phyloP scores from a whole-genome alignment of 306 rosid genomes.

The Dryas drummondii region DNA sequence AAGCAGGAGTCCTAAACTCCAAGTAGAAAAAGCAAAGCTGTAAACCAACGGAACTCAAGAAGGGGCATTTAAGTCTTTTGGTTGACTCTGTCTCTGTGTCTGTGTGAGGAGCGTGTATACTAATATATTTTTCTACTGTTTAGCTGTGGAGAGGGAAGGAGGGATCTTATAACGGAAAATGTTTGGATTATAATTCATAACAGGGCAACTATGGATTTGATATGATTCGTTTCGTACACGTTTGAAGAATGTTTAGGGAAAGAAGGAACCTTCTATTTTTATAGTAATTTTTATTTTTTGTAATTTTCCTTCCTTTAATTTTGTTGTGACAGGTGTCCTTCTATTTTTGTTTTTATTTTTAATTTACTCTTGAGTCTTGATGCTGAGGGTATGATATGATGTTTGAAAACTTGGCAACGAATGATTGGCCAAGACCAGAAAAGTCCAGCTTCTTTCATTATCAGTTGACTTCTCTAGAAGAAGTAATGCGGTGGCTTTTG shows the following conservation, averaged over 20 bases:
- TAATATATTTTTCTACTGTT: not conserved
- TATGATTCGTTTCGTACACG: conserved; percentile 43
- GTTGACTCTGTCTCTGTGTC: conserved; percentile 21
- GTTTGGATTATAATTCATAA: not conserved
- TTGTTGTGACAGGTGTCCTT: not conserved
- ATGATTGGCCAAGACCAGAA: not conserved
- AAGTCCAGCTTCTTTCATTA: not conserved
- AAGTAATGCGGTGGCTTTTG: too few relatives aligned
- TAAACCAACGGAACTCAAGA: conserved; percentile 1
- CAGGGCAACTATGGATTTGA: not conserved
- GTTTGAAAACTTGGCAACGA: not conserved
- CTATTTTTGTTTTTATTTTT: not conserved
- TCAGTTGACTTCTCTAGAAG: not conserved
- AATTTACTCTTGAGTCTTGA: not conserved
- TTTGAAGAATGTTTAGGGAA: not conserved
- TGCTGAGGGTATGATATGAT: not conserved
- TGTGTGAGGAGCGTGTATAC: not conserved
- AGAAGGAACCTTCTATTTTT: conserved; percentile 17
- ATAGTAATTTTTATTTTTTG: not conserved
- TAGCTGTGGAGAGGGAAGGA: conserved; percentile 5
- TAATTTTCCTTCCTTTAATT: not conserved
- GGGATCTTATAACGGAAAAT: conserved; percentile 26
- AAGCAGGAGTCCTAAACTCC: conserved; percentile 2
- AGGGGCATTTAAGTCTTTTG: conserved; percentile 39
- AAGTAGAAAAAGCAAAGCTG: conserved; percentile 18